Evolutionary conservation across 2,329 filamentous ascomycete species (phyloP), one percentile per base, ranked within the genome.

Genomic region (Xylariaceae sp.): DNA sequence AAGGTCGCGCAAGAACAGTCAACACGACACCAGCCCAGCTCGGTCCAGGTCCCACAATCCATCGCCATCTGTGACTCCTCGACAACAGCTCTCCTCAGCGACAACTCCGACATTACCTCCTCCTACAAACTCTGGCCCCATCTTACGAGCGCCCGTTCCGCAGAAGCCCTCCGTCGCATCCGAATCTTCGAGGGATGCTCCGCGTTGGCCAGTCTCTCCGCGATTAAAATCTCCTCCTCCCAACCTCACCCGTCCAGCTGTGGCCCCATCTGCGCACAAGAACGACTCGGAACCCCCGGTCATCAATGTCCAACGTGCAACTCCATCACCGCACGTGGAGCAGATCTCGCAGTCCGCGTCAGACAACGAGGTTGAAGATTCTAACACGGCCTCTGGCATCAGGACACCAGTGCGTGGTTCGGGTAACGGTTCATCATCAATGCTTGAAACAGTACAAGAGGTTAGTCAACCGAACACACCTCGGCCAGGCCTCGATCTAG

Each of bases 361-460:
- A 9, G 76, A 79, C 47, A 73, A 65, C 51, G 77, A 81, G 47
- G 64, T 63, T 41, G 78, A 80, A 50, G 78, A 80, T 30, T 49
- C 60, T 9, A 63, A 69, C 30, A 53, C 65, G n/a, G 64, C 65
- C 34, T 66, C 76, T 16, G 79, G 79, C 37, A 69, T 78, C 66
- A 69, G 75, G 59, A 79, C 81, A 15, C 79, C 81, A 17, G 74
- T 72, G 26, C 74, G 82, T 50, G 78, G 75, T 45, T 71, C 74
- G 39, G 80, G 73, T 58, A 76, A 73, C 43, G 76, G 74, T 38
- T 76, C 30, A n/a, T 29, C 70, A 28, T 74, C 83, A 37, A 79
- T 79, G 36, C 69, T 96, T 43, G 91, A 95, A 66, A 96, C 93
- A 0, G 91, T 97, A 13, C 86, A 95, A 61, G 91, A 96, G 71